Evolutionary conservation across 768 basidiomycete species (phyloP).

Genomic region (Lactarius vividus): DNA sequence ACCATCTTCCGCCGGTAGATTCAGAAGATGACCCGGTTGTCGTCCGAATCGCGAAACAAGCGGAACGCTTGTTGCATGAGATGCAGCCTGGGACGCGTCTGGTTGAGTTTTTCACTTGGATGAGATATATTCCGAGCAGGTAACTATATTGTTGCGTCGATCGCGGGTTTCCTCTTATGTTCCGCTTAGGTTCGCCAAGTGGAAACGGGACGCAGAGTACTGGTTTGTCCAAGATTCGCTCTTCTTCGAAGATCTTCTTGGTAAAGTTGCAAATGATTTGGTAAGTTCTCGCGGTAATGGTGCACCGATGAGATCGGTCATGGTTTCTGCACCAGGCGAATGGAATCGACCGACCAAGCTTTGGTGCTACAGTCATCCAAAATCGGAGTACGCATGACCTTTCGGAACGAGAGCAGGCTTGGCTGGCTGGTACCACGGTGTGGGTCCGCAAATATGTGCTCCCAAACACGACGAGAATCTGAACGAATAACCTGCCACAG

Average conservation of each 20-base stretch:
- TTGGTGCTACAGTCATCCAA: constrained; percentile 5
- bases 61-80: not conserved
- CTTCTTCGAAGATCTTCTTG: constrained; percentile 12
- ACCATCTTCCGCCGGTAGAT: constrained; percentile 5
- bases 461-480: not conserved
- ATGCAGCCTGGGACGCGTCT: not conserved
- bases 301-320: not conserved
- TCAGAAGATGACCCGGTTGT: constrained; percentile 15
- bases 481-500: not conserved
- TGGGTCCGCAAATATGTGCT: not conserved
- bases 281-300: not conserved
- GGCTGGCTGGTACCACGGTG: constrained; percentile 15
- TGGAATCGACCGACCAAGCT: constrained; percentile 4
- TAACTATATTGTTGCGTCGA: not conserved
- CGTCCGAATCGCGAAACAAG: not conserved
- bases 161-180: not conserved
- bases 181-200: constrained; percentile 3
- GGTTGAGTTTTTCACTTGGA: not conserved
- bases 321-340: not conserved
- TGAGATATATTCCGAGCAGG: constrained; percentile 8
- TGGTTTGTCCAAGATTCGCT: constrained; percentile 12
- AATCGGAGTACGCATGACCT: not conserved
- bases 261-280: not conserved
- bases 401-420: not conserved
- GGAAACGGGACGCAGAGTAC: constrained; percentile 19